A percentile compares a stretch with the other conserved stretches of the same genome.
Evolutionary conservation across 2,329 filamentous ascomycete genomes (phyloP).

Genomic region (Epichloe baconii): DNA sequence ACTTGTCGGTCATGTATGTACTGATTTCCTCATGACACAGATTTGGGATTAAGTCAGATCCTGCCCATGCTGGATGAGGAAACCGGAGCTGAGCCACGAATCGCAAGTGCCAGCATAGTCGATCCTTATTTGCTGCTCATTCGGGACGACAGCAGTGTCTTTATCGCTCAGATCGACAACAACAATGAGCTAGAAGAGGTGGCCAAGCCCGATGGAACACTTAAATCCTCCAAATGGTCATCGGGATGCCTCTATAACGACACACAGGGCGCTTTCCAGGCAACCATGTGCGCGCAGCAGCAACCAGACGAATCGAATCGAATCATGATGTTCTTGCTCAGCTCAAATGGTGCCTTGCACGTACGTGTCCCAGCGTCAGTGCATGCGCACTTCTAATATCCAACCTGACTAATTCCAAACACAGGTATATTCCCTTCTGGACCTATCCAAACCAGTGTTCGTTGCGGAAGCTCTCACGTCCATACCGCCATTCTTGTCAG

Average conservation of each 20-base stretch:
- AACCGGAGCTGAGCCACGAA: conserved; percentile 65
- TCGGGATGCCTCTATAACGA: conserved; percentile 78
- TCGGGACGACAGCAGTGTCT: conserved; percentile 69
- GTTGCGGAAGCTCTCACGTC: conserved; percentile 65
- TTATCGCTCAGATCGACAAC: conserved; percentile 62
- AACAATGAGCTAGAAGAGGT: conserved; percentile 79
- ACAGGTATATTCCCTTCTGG: conserved; percentile 64
- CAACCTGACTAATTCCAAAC: not conserved
- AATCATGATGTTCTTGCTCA: conserved; percentile 66
- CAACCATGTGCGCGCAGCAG: conserved; percentile 26
- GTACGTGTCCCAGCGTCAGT: conserved; percentile 33
- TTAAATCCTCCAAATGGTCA: conserved; percentile 57
- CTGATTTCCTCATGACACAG: conserved; percentile 29
- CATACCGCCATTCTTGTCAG: conserved; percentile 61
- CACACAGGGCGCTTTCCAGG: conserved; percentile 39
- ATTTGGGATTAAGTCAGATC: conserved; percentile 81
- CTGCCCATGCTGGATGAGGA: conserved; percentile 88
- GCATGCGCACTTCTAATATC: not conserved
- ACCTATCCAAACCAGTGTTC: conserved; percentile 59
- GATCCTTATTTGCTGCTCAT: conserved; percentile 79
- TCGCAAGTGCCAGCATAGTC: conserved; percentile 68
- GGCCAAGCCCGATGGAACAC: conserved; percentile 44
- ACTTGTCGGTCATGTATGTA: not conserved
- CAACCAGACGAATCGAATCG: conserved; percentile 29
- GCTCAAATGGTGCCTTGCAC: conserved; percentile 57